Conservation (phyloP, 1,139 yeast species). For the Blastobotrys indianensis region DNA sequence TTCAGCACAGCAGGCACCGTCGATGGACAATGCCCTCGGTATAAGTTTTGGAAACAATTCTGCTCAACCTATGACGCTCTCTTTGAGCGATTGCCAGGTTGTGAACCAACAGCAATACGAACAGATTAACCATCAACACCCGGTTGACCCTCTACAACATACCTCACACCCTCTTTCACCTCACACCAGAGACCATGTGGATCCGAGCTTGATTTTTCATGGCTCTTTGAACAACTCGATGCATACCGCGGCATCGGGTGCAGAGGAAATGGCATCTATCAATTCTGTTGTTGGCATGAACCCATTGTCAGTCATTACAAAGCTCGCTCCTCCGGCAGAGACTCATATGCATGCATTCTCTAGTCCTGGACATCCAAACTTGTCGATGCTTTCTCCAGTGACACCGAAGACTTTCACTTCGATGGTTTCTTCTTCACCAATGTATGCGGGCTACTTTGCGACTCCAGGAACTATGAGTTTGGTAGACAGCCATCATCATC, state of each 20-base stretch:
- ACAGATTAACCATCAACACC: no score
- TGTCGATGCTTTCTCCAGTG: not conserved
- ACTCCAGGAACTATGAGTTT: not conserved
- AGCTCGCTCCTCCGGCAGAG: no score
- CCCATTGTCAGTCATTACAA: no score
- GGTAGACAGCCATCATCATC: no score
- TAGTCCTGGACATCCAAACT: no score
- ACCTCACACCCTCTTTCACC: not conserved
- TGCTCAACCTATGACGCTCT: not conserved
- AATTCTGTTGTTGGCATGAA: no score
- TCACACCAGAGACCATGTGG: slow-evolving; percentile 1
- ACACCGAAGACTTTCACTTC: slow-evolving; percentile 18
- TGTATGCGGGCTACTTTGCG: slow-evolving; percentile 16
- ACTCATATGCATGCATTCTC: no score
- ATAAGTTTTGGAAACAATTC: not conserved
- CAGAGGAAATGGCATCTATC: no score
- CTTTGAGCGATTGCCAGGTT: not conserved
- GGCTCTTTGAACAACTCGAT: no score
- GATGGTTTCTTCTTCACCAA: slow-evolving; percentile 20
- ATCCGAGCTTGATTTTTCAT: slow-evolving; percentile 5
- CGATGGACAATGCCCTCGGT: not conserved
- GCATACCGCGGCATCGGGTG: no score
- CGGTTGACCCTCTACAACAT: no score
- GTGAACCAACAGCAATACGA: no score
- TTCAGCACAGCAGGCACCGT: not conserved